A percentile compares a stretch with the other conserved stretches of the same genome.
phyloP scores from a whole-genome alignment of 1,284 basidiomycete species.

The Puccinia polysora region DNA sequence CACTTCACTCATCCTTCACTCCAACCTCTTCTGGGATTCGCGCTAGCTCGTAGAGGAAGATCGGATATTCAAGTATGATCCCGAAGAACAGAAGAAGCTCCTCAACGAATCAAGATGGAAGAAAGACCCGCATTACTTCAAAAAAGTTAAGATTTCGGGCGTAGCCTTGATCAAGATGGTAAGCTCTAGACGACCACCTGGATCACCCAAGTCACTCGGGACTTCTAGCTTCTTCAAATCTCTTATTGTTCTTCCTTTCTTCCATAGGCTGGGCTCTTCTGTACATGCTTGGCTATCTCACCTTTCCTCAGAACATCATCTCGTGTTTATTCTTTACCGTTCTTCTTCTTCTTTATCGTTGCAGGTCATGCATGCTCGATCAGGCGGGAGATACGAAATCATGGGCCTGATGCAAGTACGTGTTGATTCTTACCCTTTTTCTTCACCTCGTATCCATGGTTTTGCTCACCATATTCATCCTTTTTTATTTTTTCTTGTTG shows the following conservation, averaged over 20 bases:
- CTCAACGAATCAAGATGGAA: conserved; percentile 75
- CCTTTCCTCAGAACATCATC: not conserved
- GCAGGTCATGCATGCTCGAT: conserved; percentile 93
- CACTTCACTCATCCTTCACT: too few species aligned
- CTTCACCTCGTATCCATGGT: not conserved
- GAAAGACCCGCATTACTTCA: conserved; percentile 86
- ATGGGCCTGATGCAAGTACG: conserved; percentile 83
- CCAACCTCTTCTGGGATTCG: too few species aligned
- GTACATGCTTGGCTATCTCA: too few species aligned
- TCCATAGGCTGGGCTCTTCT: not conserved
- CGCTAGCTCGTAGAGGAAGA: conserved; percentile 46
- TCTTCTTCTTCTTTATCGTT: not conserved
- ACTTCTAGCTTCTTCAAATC: not conserved
- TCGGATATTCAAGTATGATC: conserved; percentile 60
- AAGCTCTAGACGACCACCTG: conserved; percentile 43
- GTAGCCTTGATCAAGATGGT: conserved; percentile 98
- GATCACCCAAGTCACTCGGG: too few species aligned
- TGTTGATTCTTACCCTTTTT: not conserved
- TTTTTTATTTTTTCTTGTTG: not conserved
- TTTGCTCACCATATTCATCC: not conserved
- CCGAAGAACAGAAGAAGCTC: conserved; percentile 66
- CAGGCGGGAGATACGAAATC: conserved; percentile 94
- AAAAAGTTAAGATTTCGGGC: conserved; percentile 87
- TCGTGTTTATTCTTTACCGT: not conserved
- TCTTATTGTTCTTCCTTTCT: too few species aligned